phyloP scores from a whole-genome alignment of 768 basidiomycete genomes.

The Tylopilus plumbeoviolaceoides region DNA sequence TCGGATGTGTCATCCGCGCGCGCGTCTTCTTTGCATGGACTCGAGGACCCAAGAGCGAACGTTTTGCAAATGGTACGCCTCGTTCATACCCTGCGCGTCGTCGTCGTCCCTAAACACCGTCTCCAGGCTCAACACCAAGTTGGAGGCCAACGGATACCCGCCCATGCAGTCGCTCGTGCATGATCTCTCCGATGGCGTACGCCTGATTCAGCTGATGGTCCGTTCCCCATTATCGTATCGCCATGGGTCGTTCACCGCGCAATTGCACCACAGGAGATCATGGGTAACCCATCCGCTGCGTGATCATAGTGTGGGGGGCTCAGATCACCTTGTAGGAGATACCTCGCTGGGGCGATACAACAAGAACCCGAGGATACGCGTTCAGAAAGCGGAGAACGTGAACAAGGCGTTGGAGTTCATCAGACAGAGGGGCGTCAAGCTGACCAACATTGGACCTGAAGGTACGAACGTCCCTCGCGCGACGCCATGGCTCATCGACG shows the following conservation, averaged over 20 bases:
- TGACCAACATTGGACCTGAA: constrained; percentile 98
- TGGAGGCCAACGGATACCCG: constrained; percentile 79
- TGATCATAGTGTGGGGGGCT: constrained; percentile 1
- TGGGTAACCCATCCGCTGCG: constrained; percentile 54
- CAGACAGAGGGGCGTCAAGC: constrained; percentile 85
- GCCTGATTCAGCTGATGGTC: constrained; percentile 93
- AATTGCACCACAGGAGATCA: constrained; percentile 72
- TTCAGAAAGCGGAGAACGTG: constrained; percentile 98
- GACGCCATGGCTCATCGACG: constrained; percentile 1
- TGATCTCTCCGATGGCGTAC: constrained; percentile 93
- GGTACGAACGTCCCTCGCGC: constrained; percentile 40
- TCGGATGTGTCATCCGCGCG: constrained; percentile 22
- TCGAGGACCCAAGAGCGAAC: constrained; percentile 67
- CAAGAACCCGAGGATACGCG: constrained; percentile 81
- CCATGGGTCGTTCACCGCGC: neutral
- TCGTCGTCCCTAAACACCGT: constrained; percentile 3
- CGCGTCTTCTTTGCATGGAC: constrained; percentile 20
- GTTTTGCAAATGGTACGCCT: constrained; percentile 82
- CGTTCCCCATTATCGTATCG: constrained; percentile 11
- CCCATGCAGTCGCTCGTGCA: constrained; percentile 85
- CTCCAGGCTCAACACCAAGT: constrained; percentile 89
- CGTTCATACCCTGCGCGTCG: neutral
- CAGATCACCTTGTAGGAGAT: constrained; percentile 51
- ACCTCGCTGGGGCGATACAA: constrained; percentile 94
- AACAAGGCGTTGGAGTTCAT: constrained; percentile 97